Base-by-base conservation (phyloP, 106 monocot species). In the Dendrobium catenatum region DNA sequence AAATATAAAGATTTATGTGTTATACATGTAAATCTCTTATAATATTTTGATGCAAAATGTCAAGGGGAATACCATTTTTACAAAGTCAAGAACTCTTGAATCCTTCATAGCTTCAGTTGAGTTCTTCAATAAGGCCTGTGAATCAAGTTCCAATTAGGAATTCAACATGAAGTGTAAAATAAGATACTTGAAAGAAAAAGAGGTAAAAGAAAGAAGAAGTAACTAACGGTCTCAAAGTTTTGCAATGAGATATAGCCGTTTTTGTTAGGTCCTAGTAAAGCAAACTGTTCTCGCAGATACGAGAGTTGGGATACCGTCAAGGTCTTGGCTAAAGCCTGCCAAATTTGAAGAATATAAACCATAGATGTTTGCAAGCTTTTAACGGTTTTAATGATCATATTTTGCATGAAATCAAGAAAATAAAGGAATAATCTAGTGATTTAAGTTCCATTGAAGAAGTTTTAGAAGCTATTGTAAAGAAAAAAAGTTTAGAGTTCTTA, bases 71-170 rank as follows among this genome's bases (percentile, higher is more conserved):
- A 98, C 98, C 88, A 79, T 68, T 80, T 93, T 89, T 4, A 89
- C 93, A 81, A 95, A 98, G 27, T 98, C 98, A 75, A 94, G 79
- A 82, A 93, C 89, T 74, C 80, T 86, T 1, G 93, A 91, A 33
- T 90, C 88, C 84, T 99, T 95, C 87, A 93, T 93, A 58, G 98
- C 91, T 58, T 93, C 89, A 0, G 95, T 91, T 43, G 95, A 88
- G 82, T 78, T 81, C 85, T 90, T 93, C 80, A 86, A 13, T 19
- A 99, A 80, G 17, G 93, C 93, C 93, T 98, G 85, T 33, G 4
- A 7, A 19, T 9, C 33, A 17, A 74, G 43, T 0, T 18, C 6
- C 19, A 6, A 20, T 74, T 42, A 61, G 13, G 51, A 51, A 51
- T 61, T 61, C 8, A 19, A 22, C 61, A 61, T 3, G 61, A 61